A percentile compares a stretch with the other conserved stretches of the same genome.
phyloP scores from a whole-genome alignment of 345 rosid genomes.

The Clarkia xantiana region DNA sequence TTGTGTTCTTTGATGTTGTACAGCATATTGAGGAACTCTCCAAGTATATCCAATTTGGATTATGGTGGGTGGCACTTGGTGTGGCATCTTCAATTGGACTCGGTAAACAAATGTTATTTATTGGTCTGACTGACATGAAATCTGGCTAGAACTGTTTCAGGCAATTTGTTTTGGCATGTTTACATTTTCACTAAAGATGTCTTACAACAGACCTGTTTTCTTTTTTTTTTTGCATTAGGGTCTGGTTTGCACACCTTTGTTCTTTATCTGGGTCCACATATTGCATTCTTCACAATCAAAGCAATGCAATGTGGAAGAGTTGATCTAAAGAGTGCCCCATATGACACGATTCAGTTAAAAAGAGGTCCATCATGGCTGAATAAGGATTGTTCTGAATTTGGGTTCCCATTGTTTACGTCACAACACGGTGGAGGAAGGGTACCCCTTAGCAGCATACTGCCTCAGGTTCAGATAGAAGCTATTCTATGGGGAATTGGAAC shows the following conservation, averaged over 20 bases:
- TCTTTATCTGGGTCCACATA: slow-evolving; percentile 93
- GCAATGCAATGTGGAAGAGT: slow-evolving; percentile 92
- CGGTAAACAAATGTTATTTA: slow-evolving; percentile 48
- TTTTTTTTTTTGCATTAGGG: slow-evolving; percentile 47
- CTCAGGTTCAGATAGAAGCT: slow-evolving; percentile 81
- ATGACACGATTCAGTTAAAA: slow-evolving; percentile 84
- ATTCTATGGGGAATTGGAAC: slow-evolving; percentile 94
- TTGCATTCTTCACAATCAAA: slow-evolving; percentile 93
- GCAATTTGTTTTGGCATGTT: too few species aligned
- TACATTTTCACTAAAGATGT: not conserved
- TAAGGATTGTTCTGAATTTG: slow-evolving; percentile 71
- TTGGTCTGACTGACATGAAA: not conserved
- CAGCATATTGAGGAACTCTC: slow-evolving; percentile 77
- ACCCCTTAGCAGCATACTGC: slow-evolving; percentile 72
- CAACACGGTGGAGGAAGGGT: slow-evolving; percentile 44
- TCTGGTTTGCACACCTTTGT: slow-evolving; percentile 97
- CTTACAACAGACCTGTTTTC: too few species aligned
- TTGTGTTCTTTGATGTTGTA: slow-evolving; percentile 1
- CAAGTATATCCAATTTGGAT: slow-evolving; percentile 45
- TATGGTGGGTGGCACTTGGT: slow-evolving; percentile 97
- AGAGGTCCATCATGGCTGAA: slow-evolving; percentile 85
- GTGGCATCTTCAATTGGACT: slow-evolving; percentile 99
- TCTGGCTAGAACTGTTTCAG: too few species aligned
- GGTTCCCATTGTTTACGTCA: slow-evolving; percentile 52
- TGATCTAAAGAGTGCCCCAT: slow-evolving; percentile 80